Conservation (phyloP, 169 alveolate genomes). For the Cryptosporidium sp. region DNA sequence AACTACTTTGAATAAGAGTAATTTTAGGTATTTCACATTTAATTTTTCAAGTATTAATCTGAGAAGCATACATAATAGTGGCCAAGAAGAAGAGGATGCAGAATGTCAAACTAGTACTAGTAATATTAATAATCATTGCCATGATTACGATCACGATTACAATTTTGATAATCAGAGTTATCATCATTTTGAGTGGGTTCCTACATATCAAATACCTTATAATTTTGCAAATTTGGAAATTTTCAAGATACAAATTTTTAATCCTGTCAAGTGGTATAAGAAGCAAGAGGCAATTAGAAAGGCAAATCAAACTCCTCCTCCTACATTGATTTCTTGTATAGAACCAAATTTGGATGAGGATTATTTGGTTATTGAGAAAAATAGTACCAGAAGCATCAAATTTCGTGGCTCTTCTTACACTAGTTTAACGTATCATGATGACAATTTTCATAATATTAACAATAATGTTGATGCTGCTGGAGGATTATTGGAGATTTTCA, state of each 20-base stretch:
- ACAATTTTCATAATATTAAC: no score
- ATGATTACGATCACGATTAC: neutral
- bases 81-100: neutral
- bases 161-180: neutral
- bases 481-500: neutral
- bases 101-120: no score
- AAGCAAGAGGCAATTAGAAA: neutral
- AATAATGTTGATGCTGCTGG: no score
- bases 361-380: neutral
- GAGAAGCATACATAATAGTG: neutral
- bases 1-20: neutral
- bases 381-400: neutral
- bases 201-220: constrained; percentile 37
- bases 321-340: neutral
- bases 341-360: neutral
- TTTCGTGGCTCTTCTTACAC: neutral
- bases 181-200: constrained; percentile 36
- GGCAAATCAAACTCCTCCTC: constrained; percentile 63
- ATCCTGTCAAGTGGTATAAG: constrained; percentile 54
- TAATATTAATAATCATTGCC: no score
- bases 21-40: constrained; percentile 25
- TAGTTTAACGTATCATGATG: no score
- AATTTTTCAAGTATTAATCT: neutral
- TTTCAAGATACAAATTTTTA: constrained; percentile 34
- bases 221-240: constrained; percentile 39